phyloP scores from a whole-genome alignment of 2,329 filamentous ascomycete genomes.

The Neofusicoccum parvum region DNA sequence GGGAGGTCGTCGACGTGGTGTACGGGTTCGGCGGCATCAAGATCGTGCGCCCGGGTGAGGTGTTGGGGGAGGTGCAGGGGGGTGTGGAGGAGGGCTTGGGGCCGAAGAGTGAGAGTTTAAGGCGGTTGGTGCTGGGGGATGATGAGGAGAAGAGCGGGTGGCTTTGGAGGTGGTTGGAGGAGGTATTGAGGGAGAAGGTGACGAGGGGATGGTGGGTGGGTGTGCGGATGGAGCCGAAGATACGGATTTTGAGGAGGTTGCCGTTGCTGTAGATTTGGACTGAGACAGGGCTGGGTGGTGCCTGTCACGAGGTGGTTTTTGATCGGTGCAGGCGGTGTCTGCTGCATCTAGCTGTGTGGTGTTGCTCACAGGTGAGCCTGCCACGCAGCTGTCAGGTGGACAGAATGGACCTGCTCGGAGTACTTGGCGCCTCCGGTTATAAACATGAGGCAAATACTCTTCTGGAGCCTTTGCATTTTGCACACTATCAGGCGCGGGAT shows the following conservation, averaged over 20 bases:
- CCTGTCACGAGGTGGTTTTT: no score
- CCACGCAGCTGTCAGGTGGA: no score
- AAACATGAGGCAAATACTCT: no score
- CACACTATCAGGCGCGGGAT: no score
- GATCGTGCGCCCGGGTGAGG: constrained; percentile 48
- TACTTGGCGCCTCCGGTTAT: no score
- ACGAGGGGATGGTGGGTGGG: constrained; percentile 59
- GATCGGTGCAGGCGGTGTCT: no score
- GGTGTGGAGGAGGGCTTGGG: constrained; percentile 21
- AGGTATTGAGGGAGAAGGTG: constrained; percentile 37
- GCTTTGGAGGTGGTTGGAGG: constrained; percentile 28
- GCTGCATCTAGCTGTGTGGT: no score
- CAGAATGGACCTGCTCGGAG: no score
- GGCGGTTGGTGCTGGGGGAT: constrained; percentile 23
- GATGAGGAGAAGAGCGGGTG: constrained; percentile 25
- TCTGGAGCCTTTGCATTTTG: no score
- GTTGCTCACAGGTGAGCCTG: no score
- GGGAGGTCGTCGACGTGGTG: constrained; percentile 55
- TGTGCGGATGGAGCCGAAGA: constrained; percentile 55
- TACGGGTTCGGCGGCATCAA: constrained; percentile 55
- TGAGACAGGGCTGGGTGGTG: no score
- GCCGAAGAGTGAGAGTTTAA: constrained; percentile 15
- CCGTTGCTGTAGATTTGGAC: background rate
- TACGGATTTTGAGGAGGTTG: constrained; percentile 48
- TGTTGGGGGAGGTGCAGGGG: constrained; percentile 30